phyloP scores from a whole-genome alignment of 257 asterid genomes.

The Anisodus acutangulus region DNA sequence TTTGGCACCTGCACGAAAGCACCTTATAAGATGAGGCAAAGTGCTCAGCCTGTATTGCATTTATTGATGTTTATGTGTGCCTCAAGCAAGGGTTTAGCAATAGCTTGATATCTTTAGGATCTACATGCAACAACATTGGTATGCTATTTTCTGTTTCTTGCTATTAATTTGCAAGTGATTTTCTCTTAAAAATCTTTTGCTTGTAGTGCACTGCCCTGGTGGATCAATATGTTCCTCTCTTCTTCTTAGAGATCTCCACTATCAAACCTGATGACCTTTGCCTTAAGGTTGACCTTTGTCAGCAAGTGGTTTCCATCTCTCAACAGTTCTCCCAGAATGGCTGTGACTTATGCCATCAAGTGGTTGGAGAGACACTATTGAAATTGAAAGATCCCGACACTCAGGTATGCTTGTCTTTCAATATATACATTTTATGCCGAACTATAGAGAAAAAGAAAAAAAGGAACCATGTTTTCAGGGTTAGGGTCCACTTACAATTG shows the following conservation, averaged over 20 bases:
- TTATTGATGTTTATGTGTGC: not conserved
- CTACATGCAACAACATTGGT: slow-evolving; percentile 25
- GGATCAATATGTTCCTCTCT: slow-evolving; percentile 83
- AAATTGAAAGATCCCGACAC: slow-evolving; percentile 92
- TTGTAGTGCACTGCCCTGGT: slow-evolving; percentile 80
- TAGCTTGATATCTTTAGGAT: slow-evolving; percentile 4
- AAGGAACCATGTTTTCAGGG: not conserved
- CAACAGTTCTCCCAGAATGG: slow-evolving; percentile 50
- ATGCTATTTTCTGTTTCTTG: not conserved
- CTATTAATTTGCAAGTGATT: slow-evolving; percentile 18
- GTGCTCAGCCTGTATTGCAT: not conserved
- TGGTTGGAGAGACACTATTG: slow-evolving; percentile 68
- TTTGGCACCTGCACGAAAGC: not conserved
- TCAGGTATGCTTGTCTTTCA: slow-evolving; percentile 54
- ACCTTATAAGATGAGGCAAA: not conserved
- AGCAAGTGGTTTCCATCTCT: slow-evolving; percentile 46
- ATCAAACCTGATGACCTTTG: slow-evolving; percentile 68
- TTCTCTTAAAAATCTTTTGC: slow-evolving; percentile 7
- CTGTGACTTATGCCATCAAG: slow-evolving; percentile 75
- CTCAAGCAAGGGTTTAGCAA: not conserved
- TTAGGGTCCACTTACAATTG: slow-evolving; percentile 2
- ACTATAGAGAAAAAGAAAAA: not conserved
- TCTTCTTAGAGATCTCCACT: slow-evolving; percentile 69
- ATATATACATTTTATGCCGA: not conserved
- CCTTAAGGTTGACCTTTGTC: slow-evolving; percentile 69